Evolutionary conservation across 306 rosid species (phyloP).

Genomic region (Vigna angularis): DNA sequence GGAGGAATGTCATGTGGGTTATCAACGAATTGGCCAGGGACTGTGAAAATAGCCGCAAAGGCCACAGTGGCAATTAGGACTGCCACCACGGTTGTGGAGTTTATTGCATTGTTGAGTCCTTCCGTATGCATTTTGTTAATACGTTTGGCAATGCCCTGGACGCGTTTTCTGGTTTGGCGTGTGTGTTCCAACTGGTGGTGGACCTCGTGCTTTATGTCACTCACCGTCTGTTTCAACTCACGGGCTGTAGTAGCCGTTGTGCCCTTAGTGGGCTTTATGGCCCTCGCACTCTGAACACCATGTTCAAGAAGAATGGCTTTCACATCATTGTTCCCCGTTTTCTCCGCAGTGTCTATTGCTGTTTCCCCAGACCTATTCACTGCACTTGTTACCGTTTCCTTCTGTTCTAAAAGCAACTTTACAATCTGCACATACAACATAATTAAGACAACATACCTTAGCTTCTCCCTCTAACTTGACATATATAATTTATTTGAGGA

Average conservation of each 20-base stretch:
- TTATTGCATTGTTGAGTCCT: constrained; percentile 96
- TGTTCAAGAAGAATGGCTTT: constrained; percentile 64
- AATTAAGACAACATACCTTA: neutral
- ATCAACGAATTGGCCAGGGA: constrained; percentile 91
- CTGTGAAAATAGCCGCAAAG: constrained; percentile 91
- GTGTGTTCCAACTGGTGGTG: constrained; percentile 95
- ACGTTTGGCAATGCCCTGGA: constrained; percentile 96
- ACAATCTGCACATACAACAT: constrained; percentile 73
- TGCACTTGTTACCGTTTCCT: constrained; percentile 53
- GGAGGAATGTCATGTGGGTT: constrained; percentile 56
- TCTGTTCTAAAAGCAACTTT: constrained; percentile 61
- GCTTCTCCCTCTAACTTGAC: neutral
- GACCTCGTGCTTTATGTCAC: constrained; percentile 95
- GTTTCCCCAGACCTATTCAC: constrained; percentile 81
- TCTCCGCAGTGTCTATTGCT: constrained; percentile 94
- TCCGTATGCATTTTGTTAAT: constrained; percentile 89
- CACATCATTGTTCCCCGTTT: constrained; percentile 58
- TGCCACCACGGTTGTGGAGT: constrained; percentile 95
- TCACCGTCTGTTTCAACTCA: constrained; percentile 90
- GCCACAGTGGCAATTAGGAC: constrained; percentile 98
- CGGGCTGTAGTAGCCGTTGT: constrained; percentile 59
- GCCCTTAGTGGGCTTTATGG: constrained; percentile 67
- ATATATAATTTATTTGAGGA: no score
- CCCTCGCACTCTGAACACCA: constrained; percentile 74
- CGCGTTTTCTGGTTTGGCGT: constrained; percentile 88